Base-by-base conservation (phyloP, 164 flowering plant genomes). In the Vitis rotundifolia region DNA sequence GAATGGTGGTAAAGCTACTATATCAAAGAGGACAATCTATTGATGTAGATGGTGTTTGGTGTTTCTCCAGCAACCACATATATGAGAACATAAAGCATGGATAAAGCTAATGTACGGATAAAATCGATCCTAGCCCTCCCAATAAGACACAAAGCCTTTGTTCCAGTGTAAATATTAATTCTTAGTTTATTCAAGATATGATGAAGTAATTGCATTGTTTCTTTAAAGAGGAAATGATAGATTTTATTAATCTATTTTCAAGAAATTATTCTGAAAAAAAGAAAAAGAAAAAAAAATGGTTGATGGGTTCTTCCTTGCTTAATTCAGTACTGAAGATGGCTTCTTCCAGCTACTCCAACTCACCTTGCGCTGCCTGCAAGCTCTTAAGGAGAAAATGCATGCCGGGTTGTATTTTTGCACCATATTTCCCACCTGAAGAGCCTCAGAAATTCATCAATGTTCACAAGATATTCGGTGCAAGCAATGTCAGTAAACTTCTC, bases 281-380 rank as follows among this genome's bases (percentile, higher is more conserved):
- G 53, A 54, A 31, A 13, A 13, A 31, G 11, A 54, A 47, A 69
- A 60, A 48, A 31, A 16, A 7, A 58, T 22, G 26, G 1, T 18
- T 49, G 14, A 49, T 11, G 0, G 44, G 44, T 37, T 37, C 44
- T 37, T 37, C 44, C 44, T 37, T 37, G 44, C 44, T 37, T 37
- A 37, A 37, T 63, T 63, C 65, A 44, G 15, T n/a, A 19, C 15
- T 1, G n/a, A 8, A 63, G 11, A 89, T 87, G 93, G 85, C 87
- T 19, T 82, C 89, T 62, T 84, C 89, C 9, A 79, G 82, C 75
- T 82, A 77, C 22, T 76, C 90, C 18, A 81, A 83, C 71, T 79
- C 95, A 10, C 92, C 95, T 1, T 90, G 95, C 68, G 95, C 95
- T 8, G 95, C 92, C 64, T 90, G 95, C 89, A 90, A 90, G 70